Evolutionary conservation across 805 yeast genomes (phyloP).

Genomic region (Yarrowia deformans): DNA sequence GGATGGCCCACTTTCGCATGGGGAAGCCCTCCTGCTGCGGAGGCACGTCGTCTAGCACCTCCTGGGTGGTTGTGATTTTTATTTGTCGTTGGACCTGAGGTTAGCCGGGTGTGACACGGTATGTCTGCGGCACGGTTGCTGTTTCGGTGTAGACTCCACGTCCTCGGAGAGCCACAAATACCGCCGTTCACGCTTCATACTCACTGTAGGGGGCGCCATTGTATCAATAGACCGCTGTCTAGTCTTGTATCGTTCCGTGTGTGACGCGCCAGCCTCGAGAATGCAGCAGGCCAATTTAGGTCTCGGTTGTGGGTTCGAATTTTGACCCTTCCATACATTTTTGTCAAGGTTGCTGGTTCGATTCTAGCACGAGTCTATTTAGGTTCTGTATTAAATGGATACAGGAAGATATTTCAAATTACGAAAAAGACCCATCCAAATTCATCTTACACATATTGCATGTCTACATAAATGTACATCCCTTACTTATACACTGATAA

Average conservation of each 20-base stretch:
- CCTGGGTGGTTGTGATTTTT: conserved; percentile 86
- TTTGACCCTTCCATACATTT: background rate
- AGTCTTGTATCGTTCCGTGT: conserved; percentile 23
- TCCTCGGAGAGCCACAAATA: too few species aligned
- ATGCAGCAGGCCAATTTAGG: conserved; percentile 24
- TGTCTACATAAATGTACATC: background rate
- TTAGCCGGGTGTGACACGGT: background rate
- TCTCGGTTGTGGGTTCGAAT: conserved; percentile 10
- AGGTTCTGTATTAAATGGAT: too few species aligned
- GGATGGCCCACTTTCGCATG: conserved; percentile 91
- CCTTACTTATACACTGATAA: background rate
- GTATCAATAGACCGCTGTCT: conserved; percentile 21
- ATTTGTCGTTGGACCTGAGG: conserved; percentile 76
- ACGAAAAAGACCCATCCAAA: too few species aligned
- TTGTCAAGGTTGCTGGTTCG: background rate
- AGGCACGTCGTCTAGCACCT: conserved; percentile 77
- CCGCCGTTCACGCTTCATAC: background rate
- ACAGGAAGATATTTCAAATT: too few species aligned
- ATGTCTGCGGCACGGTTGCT: too few species aligned
- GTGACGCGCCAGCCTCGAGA: conserved; percentile 27
- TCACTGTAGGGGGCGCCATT: conserved; percentile 39
- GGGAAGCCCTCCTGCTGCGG: conserved; percentile 91
- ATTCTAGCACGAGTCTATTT: background rate
- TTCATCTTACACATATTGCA: too few species aligned
- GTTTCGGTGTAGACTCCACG: background rate